These are phyloP conservation scores for Metschnikowia amazonensis DNA, from an alignment of 805 yeast species.

Conservation along the genomic window DNA sequence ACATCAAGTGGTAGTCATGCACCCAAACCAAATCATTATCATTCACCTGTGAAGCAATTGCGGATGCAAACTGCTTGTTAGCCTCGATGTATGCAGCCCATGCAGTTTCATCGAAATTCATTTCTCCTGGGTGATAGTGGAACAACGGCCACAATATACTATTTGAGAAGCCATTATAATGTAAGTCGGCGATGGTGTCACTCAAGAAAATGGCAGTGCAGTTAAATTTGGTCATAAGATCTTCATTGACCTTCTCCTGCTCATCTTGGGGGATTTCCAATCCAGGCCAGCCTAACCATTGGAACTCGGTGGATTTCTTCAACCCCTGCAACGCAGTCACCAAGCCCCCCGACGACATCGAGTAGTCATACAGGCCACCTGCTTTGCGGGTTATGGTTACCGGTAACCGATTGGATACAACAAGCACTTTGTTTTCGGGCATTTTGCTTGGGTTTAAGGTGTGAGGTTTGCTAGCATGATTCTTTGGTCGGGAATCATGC, in stretches of 20 bases:
- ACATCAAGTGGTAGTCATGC: constrained; percentile 96
- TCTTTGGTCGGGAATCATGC: background rate
- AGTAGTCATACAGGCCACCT: constrained; percentile 67
- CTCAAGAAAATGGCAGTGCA: constrained; percentile 86
- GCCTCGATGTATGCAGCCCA: constrained; percentile 98
- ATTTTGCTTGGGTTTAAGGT: constrained; percentile 4
- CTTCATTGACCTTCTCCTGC: constrained; percentile 61
- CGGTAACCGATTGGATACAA: constrained; percentile 92
- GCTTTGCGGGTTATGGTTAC: constrained; percentile 74
- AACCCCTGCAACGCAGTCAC: constrained; percentile 94
- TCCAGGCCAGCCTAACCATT: constrained; percentile 98
- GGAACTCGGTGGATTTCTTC: constrained; percentile 75
- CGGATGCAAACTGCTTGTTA: constrained; percentile 73
- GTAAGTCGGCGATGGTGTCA: constrained; percentile 90
- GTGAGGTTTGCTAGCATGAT: constrained; percentile 3
- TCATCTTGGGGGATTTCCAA: constrained; percentile 79
- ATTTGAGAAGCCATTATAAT: constrained; percentile 93
- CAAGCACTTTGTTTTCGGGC: constrained; percentile 66
- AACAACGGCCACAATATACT: constrained; percentile 96
- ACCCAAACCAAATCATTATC: constrained; percentile 95
- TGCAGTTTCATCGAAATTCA: constrained; percentile 94
- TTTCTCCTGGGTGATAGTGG: constrained; percentile 98
- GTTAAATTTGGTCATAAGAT: constrained; percentile 70
- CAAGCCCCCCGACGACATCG: constrained; percentile 96
- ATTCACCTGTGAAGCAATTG: constrained; percentile 61